These are phyloP conservation scores for Trametes hirsuta DNA, from an alignment of 1,284 basidiomycete species.

Conservation along the genomic window DNA sequence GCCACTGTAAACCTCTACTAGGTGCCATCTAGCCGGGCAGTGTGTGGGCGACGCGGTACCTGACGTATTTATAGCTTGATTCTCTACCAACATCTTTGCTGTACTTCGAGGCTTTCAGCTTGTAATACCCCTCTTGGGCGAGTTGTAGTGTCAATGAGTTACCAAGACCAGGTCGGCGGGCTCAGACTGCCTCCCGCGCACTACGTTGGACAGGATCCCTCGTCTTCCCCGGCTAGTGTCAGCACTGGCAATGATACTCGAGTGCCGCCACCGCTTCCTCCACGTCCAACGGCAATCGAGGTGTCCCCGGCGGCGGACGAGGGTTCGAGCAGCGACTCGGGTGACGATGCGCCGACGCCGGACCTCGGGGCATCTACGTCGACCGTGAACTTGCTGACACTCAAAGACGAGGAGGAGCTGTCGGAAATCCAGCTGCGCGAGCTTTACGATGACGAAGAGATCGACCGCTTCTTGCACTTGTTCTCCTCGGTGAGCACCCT, in stretches of 20 bases:
- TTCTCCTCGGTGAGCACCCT: slow-evolving; percentile 55
- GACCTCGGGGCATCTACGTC: neutral
- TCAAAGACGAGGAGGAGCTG: slow-evolving; percentile 30
- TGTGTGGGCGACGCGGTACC: too few relatives aligned
- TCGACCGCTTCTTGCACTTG: slow-evolving; percentile 56
- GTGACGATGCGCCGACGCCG: neutral
- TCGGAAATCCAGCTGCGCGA: slow-evolving; percentile 50
- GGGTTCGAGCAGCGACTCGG: neutral
- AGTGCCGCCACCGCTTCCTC: slow-evolving; percentile 7
- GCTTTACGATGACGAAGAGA: slow-evolving; percentile 65
- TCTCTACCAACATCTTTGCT: neutral
- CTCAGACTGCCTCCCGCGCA: neutral
- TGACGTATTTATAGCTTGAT: neutral
- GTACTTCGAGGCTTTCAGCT: neutral
- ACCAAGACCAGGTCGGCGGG: neutral
- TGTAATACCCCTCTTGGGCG: neutral
- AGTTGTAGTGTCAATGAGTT: neutral
- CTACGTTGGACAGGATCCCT: neutral
- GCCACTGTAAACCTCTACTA: too few relatives aligned
- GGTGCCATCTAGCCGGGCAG: too few relatives aligned
- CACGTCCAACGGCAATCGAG: neutral
- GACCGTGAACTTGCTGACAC: slow-evolving; percentile 1
- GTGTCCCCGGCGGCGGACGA: neutral
- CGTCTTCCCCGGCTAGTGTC: neutral
- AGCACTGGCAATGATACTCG: neutral